A percentile compares a stretch with the other conserved stretches of the same genome.
These are phyloP conservation scores for Trichoderma asperellum DNA, from an alignment of 2,329 filamentous ascomycete genomes.

Conservation along the genomic window DNA sequence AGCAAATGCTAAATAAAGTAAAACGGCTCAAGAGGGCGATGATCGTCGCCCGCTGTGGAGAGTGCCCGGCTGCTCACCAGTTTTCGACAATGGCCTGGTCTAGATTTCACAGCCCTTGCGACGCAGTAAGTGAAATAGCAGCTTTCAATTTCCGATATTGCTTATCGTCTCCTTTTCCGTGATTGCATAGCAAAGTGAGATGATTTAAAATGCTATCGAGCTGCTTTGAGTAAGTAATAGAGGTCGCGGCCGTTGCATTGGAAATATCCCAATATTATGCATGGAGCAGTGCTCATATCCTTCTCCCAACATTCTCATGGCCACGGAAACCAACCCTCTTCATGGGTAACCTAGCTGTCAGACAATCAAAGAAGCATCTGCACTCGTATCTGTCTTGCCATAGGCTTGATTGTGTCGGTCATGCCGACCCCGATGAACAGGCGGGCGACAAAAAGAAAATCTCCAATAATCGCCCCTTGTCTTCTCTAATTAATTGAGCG, in stretches of 20 bases:
- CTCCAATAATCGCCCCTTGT: conserved; percentile 6
- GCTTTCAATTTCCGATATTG: neutral
- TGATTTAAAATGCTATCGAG: conserved; percentile 1
- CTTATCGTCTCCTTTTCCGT: neutral
- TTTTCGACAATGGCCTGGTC: neutral
- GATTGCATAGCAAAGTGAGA: neutral
- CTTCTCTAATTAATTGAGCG: conserved; percentile 4
- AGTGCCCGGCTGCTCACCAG: neutral
- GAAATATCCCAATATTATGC: conserved; percentile 4
- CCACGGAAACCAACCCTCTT: neutral
- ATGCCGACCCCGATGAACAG: conserved; percentile 26
- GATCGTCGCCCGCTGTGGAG: conserved; percentile 19
- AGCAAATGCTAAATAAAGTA: neutral
- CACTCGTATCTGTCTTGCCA: neutral
- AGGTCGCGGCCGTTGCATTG: neutral
- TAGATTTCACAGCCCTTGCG: neutral
- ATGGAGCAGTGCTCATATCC: conserved; percentile 13
- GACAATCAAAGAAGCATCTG: neutral
- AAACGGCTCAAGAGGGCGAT: neutral
- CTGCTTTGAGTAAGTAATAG: neutral
- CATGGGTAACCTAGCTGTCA: neutral
- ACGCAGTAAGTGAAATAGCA: neutral
- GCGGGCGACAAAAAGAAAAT: neutral
- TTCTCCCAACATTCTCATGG: conserved; percentile 6
- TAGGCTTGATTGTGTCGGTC: conserved; percentile 8